phyloP scores from a whole-genome alignment of 345 rosid species.

The Camelina neglecta region DNA sequence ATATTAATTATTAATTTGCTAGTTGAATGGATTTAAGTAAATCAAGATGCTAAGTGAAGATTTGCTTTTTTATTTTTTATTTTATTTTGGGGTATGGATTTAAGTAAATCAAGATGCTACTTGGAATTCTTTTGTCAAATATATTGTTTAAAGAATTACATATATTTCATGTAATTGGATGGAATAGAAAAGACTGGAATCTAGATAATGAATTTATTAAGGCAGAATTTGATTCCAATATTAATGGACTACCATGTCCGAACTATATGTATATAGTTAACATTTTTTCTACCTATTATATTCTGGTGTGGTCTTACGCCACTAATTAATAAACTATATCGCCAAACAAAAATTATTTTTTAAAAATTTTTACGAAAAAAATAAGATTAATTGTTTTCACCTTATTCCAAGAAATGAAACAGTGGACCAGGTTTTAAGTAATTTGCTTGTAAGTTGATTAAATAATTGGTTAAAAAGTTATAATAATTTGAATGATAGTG shows the following conservation, averaged over 20 bases:
- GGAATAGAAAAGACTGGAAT: constrained; percentile 36
- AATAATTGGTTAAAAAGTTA: neutral
- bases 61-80: too few relatives aligned
- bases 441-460: constrained; percentile 16
- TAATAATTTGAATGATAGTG: constrained; percentile 19
- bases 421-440: constrained; percentile 43
- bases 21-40: neutral
- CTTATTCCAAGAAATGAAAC: constrained; percentile 32
- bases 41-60: neutral
- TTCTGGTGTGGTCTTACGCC: constrained; percentile 41
- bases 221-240: constrained; percentile 45
- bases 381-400: neutral
- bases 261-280: constrained; percentile 35
- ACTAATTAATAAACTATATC: constrained; percentile 33
- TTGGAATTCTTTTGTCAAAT: neutral
- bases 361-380: too few relatives aligned
- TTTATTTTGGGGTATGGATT: neutral
- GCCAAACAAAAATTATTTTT: constrained; percentile 21
- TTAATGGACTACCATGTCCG: constrained; percentile 44
- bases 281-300: constrained; percentile 19
- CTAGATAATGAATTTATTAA: constrained; percentile 32
- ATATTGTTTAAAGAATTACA: constrained; percentile 15
- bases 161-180: constrained; percentile 25
- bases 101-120: constrained; percentile 25
- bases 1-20: neutral